A percentile compares a stretch with the other conserved stretches of the same genome.
Conservation (phyloP, 768 basidiomycete genomes). For the Cystobasidium onofrii region DNA sequence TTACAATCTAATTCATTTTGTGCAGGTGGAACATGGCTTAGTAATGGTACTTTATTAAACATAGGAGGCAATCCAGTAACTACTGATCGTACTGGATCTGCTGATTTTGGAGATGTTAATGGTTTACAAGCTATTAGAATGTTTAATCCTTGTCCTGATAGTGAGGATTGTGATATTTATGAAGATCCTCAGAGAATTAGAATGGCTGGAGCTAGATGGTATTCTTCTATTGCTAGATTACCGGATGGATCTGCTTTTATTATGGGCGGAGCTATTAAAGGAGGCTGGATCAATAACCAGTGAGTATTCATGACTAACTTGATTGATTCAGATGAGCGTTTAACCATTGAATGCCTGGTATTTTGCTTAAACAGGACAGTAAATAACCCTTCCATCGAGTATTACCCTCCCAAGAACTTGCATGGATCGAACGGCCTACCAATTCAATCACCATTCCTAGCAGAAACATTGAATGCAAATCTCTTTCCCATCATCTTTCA, state of each 20-base stretch:
- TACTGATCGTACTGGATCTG: slow-evolving; percentile 47
- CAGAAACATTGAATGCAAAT: slow-evolving; percentile 65
- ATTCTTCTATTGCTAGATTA: slow-evolving; percentile 48
- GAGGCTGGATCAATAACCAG: slow-evolving; percentile 64
- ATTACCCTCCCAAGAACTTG: slow-evolving; percentile 69
- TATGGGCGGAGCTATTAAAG: slow-evolving; percentile 52
- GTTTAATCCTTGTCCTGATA: slow-evolving; percentile 67
- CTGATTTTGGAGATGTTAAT: slow-evolving; percentile 60
- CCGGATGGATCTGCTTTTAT: slow-evolving; percentile 69
- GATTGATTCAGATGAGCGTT: neutral
- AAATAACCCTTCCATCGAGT: slow-evolving; percentile 72
- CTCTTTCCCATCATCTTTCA: slow-evolving; percentile 68
- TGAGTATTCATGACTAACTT: neutral
- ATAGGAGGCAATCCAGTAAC: slow-evolving; percentile 39
- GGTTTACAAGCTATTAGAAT: slow-evolving; percentile 71
- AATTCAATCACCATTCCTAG: slow-evolving; percentile 51
- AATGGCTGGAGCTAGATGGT: slow-evolving; percentile 58
- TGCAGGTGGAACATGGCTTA: slow-evolving; percentile 42
- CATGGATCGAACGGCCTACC: slow-evolving; percentile 56
- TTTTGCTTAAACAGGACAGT: neutral
- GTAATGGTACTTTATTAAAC: slow-evolving; percentile 42
- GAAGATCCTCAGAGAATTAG: slow-evolving; percentile 69
- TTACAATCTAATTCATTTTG: slow-evolving; percentile 57
- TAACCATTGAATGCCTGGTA: too few species aligned
- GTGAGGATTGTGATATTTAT: slow-evolving; percentile 59